Conservation (phyloP, 1,139 yeast species). For the Hyphopichia fennica region DNA sequence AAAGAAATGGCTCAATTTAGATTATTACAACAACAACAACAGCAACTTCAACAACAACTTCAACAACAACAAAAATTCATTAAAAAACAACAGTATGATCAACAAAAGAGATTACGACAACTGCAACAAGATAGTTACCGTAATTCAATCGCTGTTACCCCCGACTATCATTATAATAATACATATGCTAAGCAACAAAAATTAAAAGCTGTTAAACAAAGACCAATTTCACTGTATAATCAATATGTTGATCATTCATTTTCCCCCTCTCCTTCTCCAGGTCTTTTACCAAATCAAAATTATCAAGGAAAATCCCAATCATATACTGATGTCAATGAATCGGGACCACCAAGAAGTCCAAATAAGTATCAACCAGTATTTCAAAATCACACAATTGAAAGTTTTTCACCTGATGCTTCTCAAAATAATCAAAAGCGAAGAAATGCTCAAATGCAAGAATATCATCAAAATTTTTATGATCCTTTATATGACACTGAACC, state of each 20-base stretch:
- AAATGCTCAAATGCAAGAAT: conserved; percentile 1
- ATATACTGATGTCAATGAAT: conserved; percentile 13
- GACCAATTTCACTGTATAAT: conserved; percentile 19
- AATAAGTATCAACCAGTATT: conserved; percentile 10
- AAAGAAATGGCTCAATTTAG: conserved; percentile 34
- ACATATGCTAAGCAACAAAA: conserved; percentile 6
- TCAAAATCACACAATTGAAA: conserved; percentile 27
- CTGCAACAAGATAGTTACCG: conserved; percentile 13
- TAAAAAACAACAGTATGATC: conserved; percentile 17
- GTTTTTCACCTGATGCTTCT: conserved; percentile 23
- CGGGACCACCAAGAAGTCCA: background rate
- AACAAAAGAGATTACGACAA: conserved; percentile 18
- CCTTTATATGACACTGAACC: background rate
- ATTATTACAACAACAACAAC: conserved; percentile 33
- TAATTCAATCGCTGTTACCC: conserved; percentile 12
- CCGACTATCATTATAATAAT: conserved; percentile 10
- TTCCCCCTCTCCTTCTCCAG: background rate
- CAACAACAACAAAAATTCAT: conserved; percentile 6
- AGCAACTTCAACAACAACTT: conserved; percentile 6
- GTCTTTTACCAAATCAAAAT: background rate
- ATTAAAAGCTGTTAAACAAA: conserved; percentile 9
- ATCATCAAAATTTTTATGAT: conserved; percentile 1
- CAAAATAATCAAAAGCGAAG: conserved; percentile 4
- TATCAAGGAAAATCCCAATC: conserved; percentile 12
- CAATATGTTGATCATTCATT: conserved; percentile 9